These are phyloP conservation scores for Camelina neglecta DNA, from an alignment of 345 rosid species.

Conservation along the genomic window DNA sequence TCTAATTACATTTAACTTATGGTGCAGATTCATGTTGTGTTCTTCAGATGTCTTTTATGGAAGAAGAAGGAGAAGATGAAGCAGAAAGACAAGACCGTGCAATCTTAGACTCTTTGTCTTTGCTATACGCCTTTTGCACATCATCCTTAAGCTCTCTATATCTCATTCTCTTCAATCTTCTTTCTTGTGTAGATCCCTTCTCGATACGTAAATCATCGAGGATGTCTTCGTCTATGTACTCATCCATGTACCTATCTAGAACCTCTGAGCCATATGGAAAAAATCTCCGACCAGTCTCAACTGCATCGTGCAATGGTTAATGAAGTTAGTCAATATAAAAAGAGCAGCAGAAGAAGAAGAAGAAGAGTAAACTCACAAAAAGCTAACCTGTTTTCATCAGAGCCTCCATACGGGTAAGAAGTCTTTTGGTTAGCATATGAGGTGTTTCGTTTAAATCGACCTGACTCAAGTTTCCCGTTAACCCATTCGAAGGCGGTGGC, in stretches of 20 bases:
- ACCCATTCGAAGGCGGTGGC: conserved; percentile 54
- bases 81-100: conserved; percentile 64
- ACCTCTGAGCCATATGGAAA: conserved; percentile 91
- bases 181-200: conserved; percentile 69
- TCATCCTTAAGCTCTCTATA: conserved; percentile 91
- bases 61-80: conserved; percentile 68
- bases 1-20: conserved; percentile 22
- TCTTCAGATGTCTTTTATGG: conserved; percentile 32
- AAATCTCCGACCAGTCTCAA: conserved; percentile 87
- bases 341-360: background rate
- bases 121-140: conserved; percentile 81
- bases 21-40: conserved; percentile 30
- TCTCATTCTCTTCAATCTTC: conserved; percentile 66
- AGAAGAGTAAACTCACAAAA: background rate
- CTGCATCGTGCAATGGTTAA: conserved; percentile 48
- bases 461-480: conserved; percentile 70
- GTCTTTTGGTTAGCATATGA: conserved; percentile 63
- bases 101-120: conserved; percentile 73
- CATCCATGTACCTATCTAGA: conserved; percentile 84
- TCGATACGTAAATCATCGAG: conserved; percentile 62
- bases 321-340: conserved; percentile 9
- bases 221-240: conserved; percentile 70
- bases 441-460: conserved; percentile 98
- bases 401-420: conserved; percentile 73
- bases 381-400: conserved; percentile 84